These are phyloP conservation scores for Turritis glabra DNA, from an alignment of 345 rosid genomes.

Conservation along the genomic window DNA sequence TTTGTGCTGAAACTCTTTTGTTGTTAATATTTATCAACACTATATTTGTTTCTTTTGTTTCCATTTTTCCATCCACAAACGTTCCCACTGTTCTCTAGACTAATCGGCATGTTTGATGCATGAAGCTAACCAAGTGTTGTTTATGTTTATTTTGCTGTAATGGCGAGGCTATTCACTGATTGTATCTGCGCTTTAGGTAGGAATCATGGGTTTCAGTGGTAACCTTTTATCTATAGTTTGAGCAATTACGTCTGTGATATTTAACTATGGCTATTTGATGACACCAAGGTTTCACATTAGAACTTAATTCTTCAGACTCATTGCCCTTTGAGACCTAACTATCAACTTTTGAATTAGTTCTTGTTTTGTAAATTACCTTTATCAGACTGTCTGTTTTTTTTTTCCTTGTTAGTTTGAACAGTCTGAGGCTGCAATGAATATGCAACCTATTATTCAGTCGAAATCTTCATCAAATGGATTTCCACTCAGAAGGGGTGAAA, in stretches of 20 bases:
- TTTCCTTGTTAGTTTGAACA: conserved; percentile 18
- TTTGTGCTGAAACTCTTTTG: not conserved
- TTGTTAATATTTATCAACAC: not conserved
- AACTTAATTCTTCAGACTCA: not conserved
- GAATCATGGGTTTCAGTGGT: not conserved
- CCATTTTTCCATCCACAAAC: not conserved
- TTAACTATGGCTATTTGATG: conserved; percentile 3
- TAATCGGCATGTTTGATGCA: conserved; percentile 20
- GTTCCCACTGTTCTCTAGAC: not conserved
- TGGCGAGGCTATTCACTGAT: conserved; percentile 2
- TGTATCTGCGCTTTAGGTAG: not conserved
- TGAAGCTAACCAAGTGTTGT: not conserved
- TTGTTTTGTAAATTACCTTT: not conserved
- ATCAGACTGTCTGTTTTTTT: not conserved
- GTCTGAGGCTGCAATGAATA: conserved; percentile 46
- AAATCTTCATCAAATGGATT: conserved; percentile 65
- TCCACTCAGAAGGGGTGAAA: conserved; percentile 61
- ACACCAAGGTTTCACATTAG: not conserved
- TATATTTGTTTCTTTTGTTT: not conserved
- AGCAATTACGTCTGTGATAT: not conserved
- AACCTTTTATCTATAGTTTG: not conserved
- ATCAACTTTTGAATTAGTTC: not conserved
- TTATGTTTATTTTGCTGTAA: not conserved
- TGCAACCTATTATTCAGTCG: conserved; percentile 53
- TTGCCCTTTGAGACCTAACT: conserved; percentile 1